Evolutionary conservation across 2,329 filamentous ascomycete species (phyloP).

Genomic region (Endoconidiophora laricicola): DNA sequence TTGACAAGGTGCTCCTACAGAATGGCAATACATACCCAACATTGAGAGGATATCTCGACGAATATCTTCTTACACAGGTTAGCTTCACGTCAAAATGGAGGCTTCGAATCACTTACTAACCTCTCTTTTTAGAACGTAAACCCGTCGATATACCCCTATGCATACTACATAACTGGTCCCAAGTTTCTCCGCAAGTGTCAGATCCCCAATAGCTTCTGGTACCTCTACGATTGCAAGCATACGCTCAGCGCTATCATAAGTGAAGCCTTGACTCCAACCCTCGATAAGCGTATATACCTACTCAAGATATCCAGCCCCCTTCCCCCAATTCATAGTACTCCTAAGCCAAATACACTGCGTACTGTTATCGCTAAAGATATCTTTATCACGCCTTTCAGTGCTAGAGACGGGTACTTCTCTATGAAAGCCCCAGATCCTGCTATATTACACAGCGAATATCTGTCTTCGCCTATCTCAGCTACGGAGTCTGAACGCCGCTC

Average conservation of each 20-base stretch:
- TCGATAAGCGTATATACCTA: constrained; percentile 51
- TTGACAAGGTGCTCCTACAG: constrained; percentile 42
- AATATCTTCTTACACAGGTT: constrained; percentile 41
- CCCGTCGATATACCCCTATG: constrained; percentile 43
- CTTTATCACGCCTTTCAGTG: constrained; percentile 62
- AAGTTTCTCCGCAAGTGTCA: constrained; percentile 54
- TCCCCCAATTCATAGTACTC: constrained; percentile 19
- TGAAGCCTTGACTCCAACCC: constrained; percentile 65
- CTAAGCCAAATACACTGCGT: constrained; percentile 21
- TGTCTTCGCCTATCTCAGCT: no score
- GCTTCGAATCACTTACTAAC: background rate
- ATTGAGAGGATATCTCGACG: constrained; percentile 39
- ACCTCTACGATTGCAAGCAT: constrained; percentile 46
- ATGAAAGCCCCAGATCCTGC: constrained; percentile 28
- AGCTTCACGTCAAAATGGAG: constrained; percentile 12
- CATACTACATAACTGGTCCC: constrained; percentile 55
- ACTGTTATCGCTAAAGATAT: constrained; percentile 41
- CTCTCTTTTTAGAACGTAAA: constrained; percentile 33
- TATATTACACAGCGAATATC: background rate
- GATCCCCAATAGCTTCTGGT: constrained; percentile 68
- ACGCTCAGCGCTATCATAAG: constrained; percentile 47
- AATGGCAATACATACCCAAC: constrained; percentile 28
- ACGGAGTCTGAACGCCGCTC: background rate
- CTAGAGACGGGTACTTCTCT: constrained; percentile 37
- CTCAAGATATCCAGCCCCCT: constrained; percentile 20